Base-by-base conservation (phyloP, 2,329 filamentous ascomycete genomes). In the Ophiostoma ulmi region DNA sequence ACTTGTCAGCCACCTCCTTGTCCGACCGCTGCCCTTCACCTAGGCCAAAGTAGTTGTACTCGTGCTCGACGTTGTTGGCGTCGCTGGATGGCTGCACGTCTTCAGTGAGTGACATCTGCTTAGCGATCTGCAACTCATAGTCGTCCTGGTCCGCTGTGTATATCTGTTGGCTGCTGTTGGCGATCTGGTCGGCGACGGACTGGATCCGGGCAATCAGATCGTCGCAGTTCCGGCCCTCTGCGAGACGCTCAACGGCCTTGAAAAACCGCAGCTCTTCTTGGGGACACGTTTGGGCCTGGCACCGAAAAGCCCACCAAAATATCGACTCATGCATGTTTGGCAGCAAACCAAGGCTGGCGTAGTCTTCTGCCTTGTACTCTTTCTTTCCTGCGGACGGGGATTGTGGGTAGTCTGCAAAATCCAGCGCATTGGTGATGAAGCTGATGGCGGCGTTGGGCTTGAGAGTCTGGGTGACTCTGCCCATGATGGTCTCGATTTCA, bases 401-500 rank as follows among this genome's bases (percentile, higher is more conserved):
- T 0, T 22, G 63, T 5, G 69, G 44, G 41, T 72, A 72, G 26
- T 70, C 70, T 39, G 70, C 73, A 31, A 75, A 72, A 69, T 74
- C 71, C 3, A 76, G 72, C 0, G 74, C 72, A 1, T 67, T 68
- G 8, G 52, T 73, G 66, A 76, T 71, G 26, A 73, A 72, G 41
- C 61, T 70, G 5, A 72, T 69, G 74, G 77, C 76, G 74, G 79
- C 72, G 77, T 78, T 75, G 69, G 61, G 74, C 75, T 70, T 71
- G 58, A 75, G 71, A 5, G 65, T 71, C 55, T 73, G 69, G 10
- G 64, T 73, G 63, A 70, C n/a, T 72, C 71, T 48, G 74, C 74
- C 73, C 78, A 78, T 69, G 75, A 83, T 66, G 41, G 75, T 77
- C 74, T 85, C 82, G 1, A 85, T 77, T 73, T 86, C 84, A 55